Base-by-base conservation (phyloP, 305 asterid genomes). In the Nicotiana rustica region DNA sequence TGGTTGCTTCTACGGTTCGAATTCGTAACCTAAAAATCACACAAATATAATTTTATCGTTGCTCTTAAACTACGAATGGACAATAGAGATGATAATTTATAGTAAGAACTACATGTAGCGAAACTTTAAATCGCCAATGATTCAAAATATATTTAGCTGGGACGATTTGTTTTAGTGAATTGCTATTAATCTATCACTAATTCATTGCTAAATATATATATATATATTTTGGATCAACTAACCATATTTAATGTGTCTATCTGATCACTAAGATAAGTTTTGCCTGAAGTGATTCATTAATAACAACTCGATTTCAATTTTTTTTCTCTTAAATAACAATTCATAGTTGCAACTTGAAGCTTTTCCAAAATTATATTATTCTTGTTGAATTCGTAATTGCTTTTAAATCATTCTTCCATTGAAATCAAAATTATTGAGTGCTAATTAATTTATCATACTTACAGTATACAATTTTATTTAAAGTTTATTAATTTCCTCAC, bases 1-100 rank as follows among this genome's bases (percentile, higher is more conserved):
- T 2, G 13, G 0, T 0, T 44, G 13, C 1, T 44, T 44, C 0
- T 1, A 2, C 13, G 3, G 1, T 0, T 44, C 3, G 10, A 44
- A 9, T 0, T 44, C 13, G 13, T 44, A 3, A 44, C 52, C 13
- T 44, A 44, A 1, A 44, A 8, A 0, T 44, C 2, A 44, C 12
- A 8, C 49, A 2, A 8, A 8, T 1, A 44, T 0, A 44, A 44
- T 8, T 44, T 44, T 44, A 9, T 44, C 3, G 13, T 44, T 44
- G 52, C 13, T 44, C 52, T 1, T 44, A 9, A 44, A 13, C 3
- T 44, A 2, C 3, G 38, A 71, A 71, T 19, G 36, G 19, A 71
- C 12, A 0, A 73, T 49, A 1, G 3, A 19, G 0, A 47, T 3
- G n/a, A 49, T 33, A 67, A 14, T 19, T 70, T 60, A 19, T 70